Evolutionary conservation across 1,284 basidiomycete genomes (phyloP), one percentile per base, ranked within the genome.

Genomic region (Fistulinella staudtii): DNA sequence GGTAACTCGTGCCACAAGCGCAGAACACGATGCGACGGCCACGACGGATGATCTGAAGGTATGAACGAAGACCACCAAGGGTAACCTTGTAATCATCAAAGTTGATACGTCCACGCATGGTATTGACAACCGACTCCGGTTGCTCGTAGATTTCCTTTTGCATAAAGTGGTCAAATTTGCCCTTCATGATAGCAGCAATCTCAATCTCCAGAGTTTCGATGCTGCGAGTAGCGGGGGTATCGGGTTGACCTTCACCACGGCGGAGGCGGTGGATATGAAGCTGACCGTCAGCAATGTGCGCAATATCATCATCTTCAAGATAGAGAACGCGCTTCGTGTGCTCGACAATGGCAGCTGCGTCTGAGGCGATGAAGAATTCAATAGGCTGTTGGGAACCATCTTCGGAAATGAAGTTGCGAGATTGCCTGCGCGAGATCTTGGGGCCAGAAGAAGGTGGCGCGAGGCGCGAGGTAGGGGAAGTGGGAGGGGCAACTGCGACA

Each of bases 91-190:
- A 82, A 45, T 79, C 83, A 67, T 99, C 96, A 66, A 99, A 99
- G 81, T 97, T 99, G 76, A 99, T 91, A 60, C 96, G 92, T 53
- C 96, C 96, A 81, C 96, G 91, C 96, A 99, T 99, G 41, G 96
- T 99, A 80, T 99, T 99, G 71, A 99, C 93, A 56, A 99, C 96
- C 37, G 93, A 97, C 66, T 99, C 96, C 50, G 95, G 96, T 72
- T 99, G 96, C 68, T 99, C 96, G 78, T 96, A 99, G 63, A 99
- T 99, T 71, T 99, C 96, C 77, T 99, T 99, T 70, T 99, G 95
- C 96, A 99, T 99, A 71, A 99, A 99, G 70, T 96, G 94, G 66
- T 95, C 92, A 67, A 97, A 99, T 68, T 93, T 92, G 66, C 96
- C 96, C 80, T 99, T 99, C 96, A 99, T 99, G 75, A 99, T 99